Percentiles rank a stretch among this genome's conserved stretches.
phyloP scores from a whole-genome alignment of 768 basidiomycete species.

The Mrakia blollopis region DNA sequence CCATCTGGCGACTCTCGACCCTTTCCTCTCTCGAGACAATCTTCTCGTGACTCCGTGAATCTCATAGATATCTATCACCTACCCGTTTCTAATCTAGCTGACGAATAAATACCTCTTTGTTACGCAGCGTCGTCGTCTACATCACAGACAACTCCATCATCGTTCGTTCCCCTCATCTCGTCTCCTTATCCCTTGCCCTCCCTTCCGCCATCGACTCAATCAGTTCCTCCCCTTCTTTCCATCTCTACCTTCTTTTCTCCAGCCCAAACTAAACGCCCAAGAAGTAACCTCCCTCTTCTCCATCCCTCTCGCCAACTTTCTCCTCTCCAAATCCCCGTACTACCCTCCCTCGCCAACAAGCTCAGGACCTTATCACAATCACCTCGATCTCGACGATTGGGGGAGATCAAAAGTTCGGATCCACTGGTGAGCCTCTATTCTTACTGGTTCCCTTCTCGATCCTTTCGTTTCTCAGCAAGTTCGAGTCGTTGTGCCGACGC shows the following conservation, averaged over 20 bases:
- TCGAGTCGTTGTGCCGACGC: no score
- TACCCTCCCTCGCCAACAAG: neutral
- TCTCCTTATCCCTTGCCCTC: neutral
- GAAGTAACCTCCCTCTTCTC: constrained; percentile 38
- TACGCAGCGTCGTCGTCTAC: constrained; percentile 9
- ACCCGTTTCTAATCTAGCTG: no score
- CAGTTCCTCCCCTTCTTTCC: no score
- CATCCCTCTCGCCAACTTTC: constrained; percentile 37
- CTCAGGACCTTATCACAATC: constrained; percentile 29
- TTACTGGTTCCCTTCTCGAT: neutral
- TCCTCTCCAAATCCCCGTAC: constrained; percentile 22
- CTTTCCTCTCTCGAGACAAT: constrained; percentile 9
- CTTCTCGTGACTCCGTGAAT: constrained; percentile 18
- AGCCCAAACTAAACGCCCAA: constrained; percentile 37
- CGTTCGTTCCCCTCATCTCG: neutral
- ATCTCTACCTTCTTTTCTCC: neutral
- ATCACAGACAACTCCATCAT: constrained; percentile 16
- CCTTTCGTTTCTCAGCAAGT: neutral
- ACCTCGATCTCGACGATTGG: constrained; percentile 36
- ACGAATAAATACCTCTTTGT: neutral
- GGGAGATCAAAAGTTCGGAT: constrained; percentile 26
- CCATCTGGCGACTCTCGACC: neutral
- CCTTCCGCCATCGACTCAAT: neutral
- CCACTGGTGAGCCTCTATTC: neutral
- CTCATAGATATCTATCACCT: no score